These are phyloP conservation scores for Cryptococcus neoformans DNA, from an alignment of 1,284 basidiomycete genomes.

Conservation along the genomic window DNA sequence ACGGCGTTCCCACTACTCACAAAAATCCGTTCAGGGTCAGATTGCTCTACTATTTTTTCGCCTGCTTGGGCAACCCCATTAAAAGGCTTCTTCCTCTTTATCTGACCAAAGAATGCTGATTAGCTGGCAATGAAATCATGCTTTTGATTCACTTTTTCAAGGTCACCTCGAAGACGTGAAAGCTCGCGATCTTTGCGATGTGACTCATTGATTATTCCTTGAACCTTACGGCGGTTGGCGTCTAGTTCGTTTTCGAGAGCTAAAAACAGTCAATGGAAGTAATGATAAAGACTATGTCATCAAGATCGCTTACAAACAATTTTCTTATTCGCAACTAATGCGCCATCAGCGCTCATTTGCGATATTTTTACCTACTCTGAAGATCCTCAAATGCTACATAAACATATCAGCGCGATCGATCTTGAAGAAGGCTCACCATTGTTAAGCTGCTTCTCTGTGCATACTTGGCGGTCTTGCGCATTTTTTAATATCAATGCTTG, in stretches of 20 bases:
- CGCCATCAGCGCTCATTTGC: background rate
- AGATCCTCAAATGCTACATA: conserved; percentile 14
- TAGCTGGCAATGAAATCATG: too few species aligned
- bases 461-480: conserved; percentile 16
- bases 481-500: conserved; percentile 27
- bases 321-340: conserved; percentile 15
- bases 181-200: conserved; percentile 19
- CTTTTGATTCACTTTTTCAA: conserved; percentile 11
- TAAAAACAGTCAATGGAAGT: background rate
- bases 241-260: conserved; percentile 15
- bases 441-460: conserved; percentile 18
- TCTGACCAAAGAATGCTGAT: too few species aligned
- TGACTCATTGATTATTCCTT: conserved; percentile 13
- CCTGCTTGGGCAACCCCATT: too few species aligned
- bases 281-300: background rate
- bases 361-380: conserved; percentile 9
- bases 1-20: too few species aligned
- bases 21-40: too few species aligned
- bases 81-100: too few species aligned
- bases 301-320: conserved; percentile 12
- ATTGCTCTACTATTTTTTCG: too few species aligned
- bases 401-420: background rate
- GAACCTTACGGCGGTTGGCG: conserved; percentile 5
- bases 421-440: conserved; percentile 11
- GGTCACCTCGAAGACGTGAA: conserved; percentile 9